phyloP scores from a whole-genome alignment of 768 basidiomycete genomes.

The Collybiopsis luxurians region DNA sequence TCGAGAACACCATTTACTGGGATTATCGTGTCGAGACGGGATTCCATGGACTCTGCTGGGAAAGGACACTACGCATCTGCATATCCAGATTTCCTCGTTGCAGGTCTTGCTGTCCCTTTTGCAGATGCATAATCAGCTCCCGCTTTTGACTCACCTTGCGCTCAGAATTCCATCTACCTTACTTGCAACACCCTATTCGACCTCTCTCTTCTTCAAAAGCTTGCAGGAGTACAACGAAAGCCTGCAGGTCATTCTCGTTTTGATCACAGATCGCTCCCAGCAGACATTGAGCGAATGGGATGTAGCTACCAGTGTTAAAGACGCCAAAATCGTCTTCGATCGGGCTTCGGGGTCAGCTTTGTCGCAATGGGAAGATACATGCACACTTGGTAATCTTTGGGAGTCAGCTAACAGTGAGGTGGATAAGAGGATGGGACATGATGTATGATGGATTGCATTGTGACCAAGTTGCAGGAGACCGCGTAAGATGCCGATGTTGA shows the following conservation, averaged over 20 bases:
- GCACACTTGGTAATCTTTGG: not conserved
- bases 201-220: not conserved
- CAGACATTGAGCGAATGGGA: not conserved
- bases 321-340: not conserved
- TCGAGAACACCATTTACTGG: slow-evolving; percentile 31
- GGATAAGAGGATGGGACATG: not conserved
- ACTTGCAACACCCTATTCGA: not conserved
- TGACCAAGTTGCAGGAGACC: too few relatives aligned
- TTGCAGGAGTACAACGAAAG: slow-evolving; percentile 1
- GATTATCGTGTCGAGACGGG: slow-evolving; percentile 31
- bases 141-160: slow-evolving; percentile 28
- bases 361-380: slow-evolving; percentile 3
- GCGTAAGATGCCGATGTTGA: too few relatives aligned
- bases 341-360: not conserved
- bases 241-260: slow-evolving; percentile 1
- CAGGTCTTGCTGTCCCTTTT: slow-evolving; percentile 8
- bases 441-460: too few relatives aligned
- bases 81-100: slow-evolving; percentile 24
- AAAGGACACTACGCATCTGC: slow-evolving; percentile 28
- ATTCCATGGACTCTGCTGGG: slow-evolving; percentile 28
- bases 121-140: slow-evolving; percentile 20
- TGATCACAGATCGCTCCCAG: slow-evolving; percentile 2
- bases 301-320: not conserved
- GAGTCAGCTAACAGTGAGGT: not conserved
- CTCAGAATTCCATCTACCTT: slow-evolving; percentile 11